Evolutionary conservation across 1,139 yeast genomes (phyloP).

Genomic region (Saccharomycopsis hybrid): DNA sequence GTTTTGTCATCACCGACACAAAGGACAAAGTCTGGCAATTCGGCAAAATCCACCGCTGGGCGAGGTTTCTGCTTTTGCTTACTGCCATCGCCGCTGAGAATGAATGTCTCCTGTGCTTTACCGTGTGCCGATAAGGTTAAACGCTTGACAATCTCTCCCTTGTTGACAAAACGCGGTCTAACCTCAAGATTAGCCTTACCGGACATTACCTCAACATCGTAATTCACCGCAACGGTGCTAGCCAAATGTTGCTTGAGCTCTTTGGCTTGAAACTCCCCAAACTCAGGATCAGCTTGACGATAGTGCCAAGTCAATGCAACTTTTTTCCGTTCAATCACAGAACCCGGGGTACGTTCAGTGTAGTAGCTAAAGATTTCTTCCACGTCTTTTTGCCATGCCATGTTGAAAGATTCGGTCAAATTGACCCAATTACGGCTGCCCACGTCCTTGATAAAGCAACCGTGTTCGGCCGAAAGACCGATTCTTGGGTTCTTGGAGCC

Average conservation of each 20-base stretch:
- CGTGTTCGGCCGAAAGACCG: conserved; percentile 95
- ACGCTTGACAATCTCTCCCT: conserved; percentile 90
- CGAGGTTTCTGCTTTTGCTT: conserved; percentile 30
- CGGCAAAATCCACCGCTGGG: conserved; percentile 30
- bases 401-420: conserved; percentile 74
- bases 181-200: conserved; percentile 97
- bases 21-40: conserved; percentile 73
- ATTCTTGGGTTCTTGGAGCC: conserved; percentile 55
- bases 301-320: conserved; percentile 98
- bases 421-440: conserved; percentile 70
- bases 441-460: conserved; percentile 61
- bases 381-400: conserved; percentile 90
- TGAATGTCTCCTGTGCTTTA: conserved; percentile 27
- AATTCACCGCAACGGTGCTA: conserved; percentile 52
- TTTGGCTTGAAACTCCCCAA: conserved; percentile 81
- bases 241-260: conserved; percentile 62
- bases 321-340: conserved; percentile 78
- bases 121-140: conserved; percentile 63
- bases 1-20: conserved; percentile 96
- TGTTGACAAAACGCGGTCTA: conserved; percentile 87
- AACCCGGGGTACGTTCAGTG: conserved; percentile 87
- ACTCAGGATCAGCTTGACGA: conserved; percentile 87
- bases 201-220: conserved; percentile 93
- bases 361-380: conserved; percentile 64
- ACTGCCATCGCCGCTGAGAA: neutral